phyloP scores from a whole-genome alignment of 768 basidiomycete species.

The Rhizopogon roseolus region DNA sequence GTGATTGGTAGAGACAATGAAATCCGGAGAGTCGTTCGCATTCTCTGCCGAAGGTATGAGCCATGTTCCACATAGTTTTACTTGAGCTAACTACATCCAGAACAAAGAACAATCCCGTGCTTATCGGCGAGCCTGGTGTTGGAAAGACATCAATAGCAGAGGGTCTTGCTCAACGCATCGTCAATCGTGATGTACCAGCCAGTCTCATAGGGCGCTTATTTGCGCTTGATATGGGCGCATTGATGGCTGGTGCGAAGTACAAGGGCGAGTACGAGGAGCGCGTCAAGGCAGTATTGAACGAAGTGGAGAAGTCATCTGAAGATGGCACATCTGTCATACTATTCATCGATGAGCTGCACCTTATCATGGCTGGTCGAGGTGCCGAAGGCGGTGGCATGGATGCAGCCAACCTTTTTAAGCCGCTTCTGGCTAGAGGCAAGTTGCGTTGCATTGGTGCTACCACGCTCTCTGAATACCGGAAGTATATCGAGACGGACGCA shows the following conservation, averaged over 20 bases:
- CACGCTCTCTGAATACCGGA: conserved; percentile 86
- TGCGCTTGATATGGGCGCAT: conserved; percentile 91
- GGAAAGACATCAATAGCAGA: conserved; percentile 96
- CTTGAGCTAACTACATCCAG: conserved; percentile 32
- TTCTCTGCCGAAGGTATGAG: conserved; percentile 69
- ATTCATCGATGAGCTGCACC: conserved; percentile 93
- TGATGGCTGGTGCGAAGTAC: conserved; percentile 91
- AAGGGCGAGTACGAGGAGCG: conserved; percentile 98
- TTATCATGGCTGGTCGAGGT: conserved; percentile 89
- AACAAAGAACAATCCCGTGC: conserved; percentile 96
- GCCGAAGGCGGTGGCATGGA: conserved; percentile 89
- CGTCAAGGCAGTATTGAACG: conserved; percentile 86
- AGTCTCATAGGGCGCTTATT: conserved; percentile 70
- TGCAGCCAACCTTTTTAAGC: conserved; percentile 89
- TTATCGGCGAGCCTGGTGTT: conserved; percentile 92
- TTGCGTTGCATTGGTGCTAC: conserved; percentile 82
- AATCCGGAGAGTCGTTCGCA: conserved; percentile 79
- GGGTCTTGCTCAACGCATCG: conserved; percentile 92
- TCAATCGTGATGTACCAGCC: conserved; percentile 87
- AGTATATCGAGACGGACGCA: conserved; percentile 90
- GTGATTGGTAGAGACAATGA: conserved; percentile 93
- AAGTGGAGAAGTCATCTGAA: conserved; percentile 85
- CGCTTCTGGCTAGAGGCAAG: conserved; percentile 84
- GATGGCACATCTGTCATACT: conserved; percentile 81
- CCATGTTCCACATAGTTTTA: neutral